Conservation (phyloP, 768 basidiomycete species). For the Nidularia pulvinata region DNA sequence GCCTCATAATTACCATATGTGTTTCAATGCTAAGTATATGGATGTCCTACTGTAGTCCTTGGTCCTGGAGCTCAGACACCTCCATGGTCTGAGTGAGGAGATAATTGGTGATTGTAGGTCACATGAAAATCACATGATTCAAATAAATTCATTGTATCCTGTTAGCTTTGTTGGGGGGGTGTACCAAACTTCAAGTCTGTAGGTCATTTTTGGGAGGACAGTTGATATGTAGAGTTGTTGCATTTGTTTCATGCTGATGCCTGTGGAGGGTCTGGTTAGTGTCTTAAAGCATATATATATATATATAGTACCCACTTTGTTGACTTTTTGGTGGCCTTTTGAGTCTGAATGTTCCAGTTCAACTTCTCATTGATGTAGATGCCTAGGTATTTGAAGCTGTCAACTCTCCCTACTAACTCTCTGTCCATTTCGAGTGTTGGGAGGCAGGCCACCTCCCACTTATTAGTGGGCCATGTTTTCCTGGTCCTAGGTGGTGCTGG, state of each 20-base stretch:
- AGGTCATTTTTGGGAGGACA: constrained; percentile 4
- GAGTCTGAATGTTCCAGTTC: constrained; percentile 6
- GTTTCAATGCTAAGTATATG: no score
- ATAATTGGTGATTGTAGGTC: no score
- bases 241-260: constrained; percentile 5
- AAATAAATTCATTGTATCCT: no score
- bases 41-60: no score
- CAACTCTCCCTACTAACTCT: background rate
- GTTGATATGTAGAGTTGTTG: constrained; percentile 13
- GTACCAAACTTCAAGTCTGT: no score
- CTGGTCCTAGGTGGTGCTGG: background rate
- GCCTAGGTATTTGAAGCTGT: constrained; percentile 8
- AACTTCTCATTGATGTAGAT: constrained; percentile 12
- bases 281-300: background rate
- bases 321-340: constrained; percentile 5
- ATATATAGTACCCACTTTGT: constrained; percentile 3
- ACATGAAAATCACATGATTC: no score
- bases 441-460: background rate
- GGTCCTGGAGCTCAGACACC: no score
- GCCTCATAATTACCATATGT: no score
- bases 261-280: constrained; percentile 3
- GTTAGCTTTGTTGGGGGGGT: no score
- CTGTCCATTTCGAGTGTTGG: background rate
- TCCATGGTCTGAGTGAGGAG: no score
- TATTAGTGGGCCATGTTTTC: background rate